Evolutionary conservation across 2,329 filamentous ascomycete genomes (phyloP).

Genomic region (Neonectria punicea): DNA sequence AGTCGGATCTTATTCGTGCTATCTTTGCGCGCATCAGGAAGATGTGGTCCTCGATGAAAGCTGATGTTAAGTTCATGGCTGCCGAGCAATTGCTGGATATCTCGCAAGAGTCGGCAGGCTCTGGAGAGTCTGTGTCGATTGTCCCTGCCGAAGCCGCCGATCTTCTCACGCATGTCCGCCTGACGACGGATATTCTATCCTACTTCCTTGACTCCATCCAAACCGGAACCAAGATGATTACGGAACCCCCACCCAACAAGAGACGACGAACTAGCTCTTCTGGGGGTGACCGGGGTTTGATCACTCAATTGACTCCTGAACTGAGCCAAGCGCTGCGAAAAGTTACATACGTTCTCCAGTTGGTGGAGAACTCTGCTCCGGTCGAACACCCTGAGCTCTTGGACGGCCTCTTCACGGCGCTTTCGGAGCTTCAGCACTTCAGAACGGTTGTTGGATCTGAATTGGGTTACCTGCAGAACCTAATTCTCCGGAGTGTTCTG

Average conservation of each 20-base stretch:
- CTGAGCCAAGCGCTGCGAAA: constrained; percentile 76
- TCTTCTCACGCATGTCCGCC: constrained; percentile 76
- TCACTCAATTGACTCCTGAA: constrained; percentile 71
- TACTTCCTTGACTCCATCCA: constrained; percentile 80
- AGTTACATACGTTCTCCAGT: constrained; percentile 86
- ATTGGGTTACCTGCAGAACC: constrained; percentile 87
- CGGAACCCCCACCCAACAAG: constrained; percentile 79
- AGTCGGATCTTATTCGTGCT: constrained; percentile 66
- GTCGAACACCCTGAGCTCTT: constrained; percentile 81
- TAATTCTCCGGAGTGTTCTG: constrained; percentile 83
- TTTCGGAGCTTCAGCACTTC: constrained; percentile 89
- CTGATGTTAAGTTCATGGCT: constrained; percentile 66
- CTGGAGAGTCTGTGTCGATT: constrained; percentile 48
- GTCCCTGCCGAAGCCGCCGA: constrained; percentile 73
- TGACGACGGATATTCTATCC: constrained; percentile 77
- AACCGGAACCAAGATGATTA: constrained; percentile 76
- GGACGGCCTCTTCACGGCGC: constrained; percentile 80
- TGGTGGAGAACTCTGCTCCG: constrained; percentile 84
- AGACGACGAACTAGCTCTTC: constrained; percentile 81
- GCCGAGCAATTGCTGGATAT: constrained; percentile 72
- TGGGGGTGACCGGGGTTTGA: constrained; percentile 69
- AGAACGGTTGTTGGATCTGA: constrained; percentile 84
- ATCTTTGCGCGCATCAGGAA: constrained; percentile 76
- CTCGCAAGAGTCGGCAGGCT: constrained; percentile 57
- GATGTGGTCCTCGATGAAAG: constrained; percentile 79